These are phyloP conservation scores for Xylaria palmicola DNA, from an alignment of 495 filamentous ascomycete genomes.

Conservation along the genomic window DNA sequence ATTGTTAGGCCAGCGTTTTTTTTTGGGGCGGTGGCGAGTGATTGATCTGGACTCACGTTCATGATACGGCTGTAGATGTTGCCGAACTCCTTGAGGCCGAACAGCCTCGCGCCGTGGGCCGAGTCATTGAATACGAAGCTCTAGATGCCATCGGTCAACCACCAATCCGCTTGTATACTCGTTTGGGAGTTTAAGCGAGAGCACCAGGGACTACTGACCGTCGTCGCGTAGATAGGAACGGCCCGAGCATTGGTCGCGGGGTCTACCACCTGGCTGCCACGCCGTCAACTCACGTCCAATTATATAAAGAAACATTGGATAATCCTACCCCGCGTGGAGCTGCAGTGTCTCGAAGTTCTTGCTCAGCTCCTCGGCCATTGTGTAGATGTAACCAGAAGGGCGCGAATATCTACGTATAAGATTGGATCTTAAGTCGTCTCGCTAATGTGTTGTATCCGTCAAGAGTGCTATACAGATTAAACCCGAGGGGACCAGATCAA, in stretches of 20 bases:
- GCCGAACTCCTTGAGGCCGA: conserved; percentile 96
- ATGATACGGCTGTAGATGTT: conserved; percentile 98
- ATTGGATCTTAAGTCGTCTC: neutral
- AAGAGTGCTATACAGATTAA: neutral
- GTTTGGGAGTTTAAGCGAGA: neutral
- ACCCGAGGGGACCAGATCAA: neutral
- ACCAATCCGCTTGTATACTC: neutral
- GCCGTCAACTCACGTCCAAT: conserved; percentile 7
- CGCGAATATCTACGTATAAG: neutral
- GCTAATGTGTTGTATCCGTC: neutral
- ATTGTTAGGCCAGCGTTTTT: neutral
- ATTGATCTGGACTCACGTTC: conserved; percentile 57
- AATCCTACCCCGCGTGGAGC: conserved; percentile 84
- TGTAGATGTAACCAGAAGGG: neutral
- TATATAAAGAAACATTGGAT: neutral
- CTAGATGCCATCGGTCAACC: conserved; percentile 40
- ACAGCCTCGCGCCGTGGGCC: conserved; percentile 92
- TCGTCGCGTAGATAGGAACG: conserved; percentile 94
- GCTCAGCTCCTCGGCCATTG: conserved; percentile 38
- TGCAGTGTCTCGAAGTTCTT: conserved; percentile 89
- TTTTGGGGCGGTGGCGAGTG: too few relatives aligned
- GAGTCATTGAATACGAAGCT: conserved; percentile 96
- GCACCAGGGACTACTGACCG: conserved; percentile 52
- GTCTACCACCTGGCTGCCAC: conserved; percentile 74
- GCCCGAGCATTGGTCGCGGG: conserved; percentile 84